Conservation (phyloP, 176 grass and related monocot genomes). For the Saccharum spontaneum region DNA sequence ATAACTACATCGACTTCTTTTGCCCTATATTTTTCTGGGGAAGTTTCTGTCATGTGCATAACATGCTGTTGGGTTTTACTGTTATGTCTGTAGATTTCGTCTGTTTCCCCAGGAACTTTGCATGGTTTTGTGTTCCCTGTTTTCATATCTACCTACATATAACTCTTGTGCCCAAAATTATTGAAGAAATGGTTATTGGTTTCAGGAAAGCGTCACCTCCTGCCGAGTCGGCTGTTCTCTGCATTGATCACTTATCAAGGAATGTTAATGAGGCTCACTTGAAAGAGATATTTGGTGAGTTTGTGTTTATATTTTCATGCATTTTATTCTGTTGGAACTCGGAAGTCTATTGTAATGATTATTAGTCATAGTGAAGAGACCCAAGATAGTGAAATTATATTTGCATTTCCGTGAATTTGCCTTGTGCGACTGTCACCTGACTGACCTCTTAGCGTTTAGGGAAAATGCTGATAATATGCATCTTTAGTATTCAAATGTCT, state of each 20-base stretch:
- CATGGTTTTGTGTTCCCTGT: not conserved
- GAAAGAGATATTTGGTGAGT: constrained; percentile 97
- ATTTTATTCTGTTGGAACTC: not conserved
- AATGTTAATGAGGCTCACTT: constrained; percentile 97
- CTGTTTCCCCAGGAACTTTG: not conserved
- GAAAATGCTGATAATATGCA: not conserved
- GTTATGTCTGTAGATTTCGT: not conserved
- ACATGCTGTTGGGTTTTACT: not conserved
- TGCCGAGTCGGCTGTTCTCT: constrained; percentile 81
- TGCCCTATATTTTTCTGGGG: not conserved
- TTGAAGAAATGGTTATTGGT: constrained; percentile 16
- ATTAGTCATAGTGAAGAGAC: not conserved
- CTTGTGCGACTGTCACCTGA: not conserved
- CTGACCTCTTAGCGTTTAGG: not conserved
- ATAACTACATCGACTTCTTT: not conserved
- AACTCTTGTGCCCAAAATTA: not conserved
- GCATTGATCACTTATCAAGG: constrained; percentile 91
- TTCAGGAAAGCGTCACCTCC: constrained; percentile 89
- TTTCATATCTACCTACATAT: not conserved
- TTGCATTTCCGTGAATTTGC: not conserved
- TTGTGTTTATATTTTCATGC: constrained; percentile 5
- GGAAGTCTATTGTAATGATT: constrained; percentile 5
- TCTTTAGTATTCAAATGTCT: not conserved
- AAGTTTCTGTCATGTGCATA: not conserved
- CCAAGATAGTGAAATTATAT: not conserved